Base-by-base conservation (phyloP, 148 eudicot species). In the Silene conica region DNA sequence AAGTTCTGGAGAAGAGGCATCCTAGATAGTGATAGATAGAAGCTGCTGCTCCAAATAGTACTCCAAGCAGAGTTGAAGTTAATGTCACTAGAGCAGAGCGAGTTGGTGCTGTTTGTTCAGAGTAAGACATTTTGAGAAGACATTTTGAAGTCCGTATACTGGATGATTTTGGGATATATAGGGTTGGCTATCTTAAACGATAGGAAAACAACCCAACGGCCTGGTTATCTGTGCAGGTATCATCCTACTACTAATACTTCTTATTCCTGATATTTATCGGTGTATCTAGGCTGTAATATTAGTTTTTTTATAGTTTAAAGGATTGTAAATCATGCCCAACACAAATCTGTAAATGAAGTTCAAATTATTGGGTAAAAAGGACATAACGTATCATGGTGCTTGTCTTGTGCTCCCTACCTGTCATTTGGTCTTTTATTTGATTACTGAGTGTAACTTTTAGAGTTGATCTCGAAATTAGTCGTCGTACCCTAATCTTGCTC, bases 291-390 rank as follows among this genome's bases (percentile, higher is more conserved):
- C 19, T 12, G 55, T 62, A 66, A 67, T 61, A 70, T 58, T 60
- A 54, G 20, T 75, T 74, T 70, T 70, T 14, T 11, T 61, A 28
- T 55, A 43, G 48, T 52, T 63, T 41, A 1, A 18, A 54, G 66
- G 28, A 20, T 66, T 48, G 67, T 74, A 62, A 55, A 74, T 59
- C 68, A 23, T 50, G 63, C 59, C 64, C 1, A 71, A 50, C 26
- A 66, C 56, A 38, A 71, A 56, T 64, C 25, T 80, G 76, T 80
- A 75, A 76, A 80, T 80, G 79, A 80, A 71, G 46, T 71, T 31
- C 38, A 34, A 55, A 25, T 8, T 50, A 50, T 18, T 22, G 38
- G 12, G 41, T 60, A 41, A 31, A 28, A 21, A 68, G 8, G 68
- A 69, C 16, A 22, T 48, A 22, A 57, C 12, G n/a, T n/a, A n/a